Evolutionary conservation across 2,329 filamentous ascomycete genomes (phyloP), one percentile per base, ranked within the genome.

Genomic region (Grosmannia serpens): DNA sequence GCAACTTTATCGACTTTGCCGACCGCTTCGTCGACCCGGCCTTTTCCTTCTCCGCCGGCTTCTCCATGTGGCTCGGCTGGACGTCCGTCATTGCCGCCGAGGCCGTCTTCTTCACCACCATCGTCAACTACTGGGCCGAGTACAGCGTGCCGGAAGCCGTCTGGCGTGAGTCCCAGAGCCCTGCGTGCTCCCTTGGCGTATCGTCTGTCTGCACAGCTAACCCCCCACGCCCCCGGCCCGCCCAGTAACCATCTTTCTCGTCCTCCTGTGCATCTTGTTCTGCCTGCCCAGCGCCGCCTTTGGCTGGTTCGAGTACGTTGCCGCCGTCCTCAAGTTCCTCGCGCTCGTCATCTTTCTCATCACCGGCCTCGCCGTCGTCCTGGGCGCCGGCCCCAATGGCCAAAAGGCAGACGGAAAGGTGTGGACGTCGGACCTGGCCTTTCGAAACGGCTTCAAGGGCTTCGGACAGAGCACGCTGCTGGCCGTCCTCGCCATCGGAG

Each of bases 331-430:
- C 58, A 85, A 85, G 65, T 73, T 85, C 26, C 67, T 70, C 0
- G 81, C 83, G 4, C 80, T 78, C 55, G 68, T 82, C 46, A 77
- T 84, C 55, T 86, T 86, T 70, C 84, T 87, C 70, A 75, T 87
- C 60, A 75, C 84, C 49, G 77, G 77, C 24, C 75, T 86, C 41
- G 71, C 84, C 27, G 73, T 83, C 49, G 78, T 83, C 46, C 73
- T 75, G 3, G 84, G 83, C 22, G 83, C 83, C 59, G 83, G 82
- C 1, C 81, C 83, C 1, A 74, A 72, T 1, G 71, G 66, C 26
- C 75, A 76, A 27, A 58, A 62, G 26, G 78, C 57, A 1, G 46
- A 77, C 62, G 57, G 61, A 57, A 61, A 75, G 20, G 79, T 79
- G 64, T 77, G 71, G 65, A 77, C 79, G 11, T 74, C 75, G 1